These are phyloP conservation scores for Physcia stellaris DNA, from an alignment of 495 filamentous ascomycete species.

Conservation along the genomic window DNA sequence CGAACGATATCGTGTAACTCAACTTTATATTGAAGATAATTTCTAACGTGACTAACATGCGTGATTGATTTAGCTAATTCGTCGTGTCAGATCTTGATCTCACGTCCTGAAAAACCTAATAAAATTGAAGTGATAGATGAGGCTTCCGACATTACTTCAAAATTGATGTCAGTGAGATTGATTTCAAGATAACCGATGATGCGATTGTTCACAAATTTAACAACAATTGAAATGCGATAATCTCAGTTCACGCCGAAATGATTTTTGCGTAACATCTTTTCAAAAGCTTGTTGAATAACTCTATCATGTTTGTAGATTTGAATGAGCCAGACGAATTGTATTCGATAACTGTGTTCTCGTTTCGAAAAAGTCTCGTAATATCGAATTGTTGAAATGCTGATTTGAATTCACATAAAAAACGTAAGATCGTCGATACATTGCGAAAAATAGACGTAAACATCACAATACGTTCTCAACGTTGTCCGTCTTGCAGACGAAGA, in stretches of 20 bases:
- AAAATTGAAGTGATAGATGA: not conserved
- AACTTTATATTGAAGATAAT: not conserved
- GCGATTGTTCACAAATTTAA: too few relatives aligned
- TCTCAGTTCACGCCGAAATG: too few relatives aligned
- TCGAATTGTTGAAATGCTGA: not conserved
- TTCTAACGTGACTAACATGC: not conserved
- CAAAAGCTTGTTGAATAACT: not conserved
- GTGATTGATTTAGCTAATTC: not conserved
- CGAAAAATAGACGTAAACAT: not conserved
- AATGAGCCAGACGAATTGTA: not conserved
- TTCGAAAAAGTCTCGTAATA: not conserved
- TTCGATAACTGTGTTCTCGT: not conserved
- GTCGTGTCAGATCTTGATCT: too few relatives aligned
- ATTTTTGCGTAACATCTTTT: not conserved
- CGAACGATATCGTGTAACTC: not conserved
- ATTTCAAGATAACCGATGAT: too few relatives aligned
- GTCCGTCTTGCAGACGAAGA: not conserved
- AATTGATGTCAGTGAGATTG: not conserved
- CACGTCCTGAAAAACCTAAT: not conserved
- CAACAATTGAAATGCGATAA: too few relatives aligned
- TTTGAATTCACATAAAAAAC: not conserved
- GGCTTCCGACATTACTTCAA: not conserved
- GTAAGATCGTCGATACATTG: too few relatives aligned
- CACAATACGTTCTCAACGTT: not conserved
- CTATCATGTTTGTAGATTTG: constrained; percentile 1